These are phyloP conservation scores for Salvia splendens DNA, from an alignment of 257 asterid species.

Conservation along the genomic window DNA sequence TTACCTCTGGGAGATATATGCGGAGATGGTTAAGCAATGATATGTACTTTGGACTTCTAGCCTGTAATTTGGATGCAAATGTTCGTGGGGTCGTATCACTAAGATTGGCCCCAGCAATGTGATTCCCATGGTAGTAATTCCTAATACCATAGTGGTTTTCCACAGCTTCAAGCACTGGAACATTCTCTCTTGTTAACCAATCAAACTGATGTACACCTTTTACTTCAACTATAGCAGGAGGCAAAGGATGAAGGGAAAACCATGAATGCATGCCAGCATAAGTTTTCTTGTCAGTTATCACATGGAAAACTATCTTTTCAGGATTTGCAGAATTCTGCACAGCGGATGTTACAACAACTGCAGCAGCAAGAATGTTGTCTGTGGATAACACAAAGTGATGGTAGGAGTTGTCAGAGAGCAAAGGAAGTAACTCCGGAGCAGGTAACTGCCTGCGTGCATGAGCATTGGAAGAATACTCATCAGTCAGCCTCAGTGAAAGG, in stretches of 20 bases:
- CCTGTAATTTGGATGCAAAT: conserved; percentile 93
- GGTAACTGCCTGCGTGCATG: conserved; percentile 96
- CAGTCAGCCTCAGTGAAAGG: conserved; percentile 83
- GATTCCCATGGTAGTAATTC: conserved; percentile 95
- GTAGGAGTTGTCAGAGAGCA: conserved; percentile 84
- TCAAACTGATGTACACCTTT: conserved; percentile 99
- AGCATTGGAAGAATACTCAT: conserved; percentile 96
- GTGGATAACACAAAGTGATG: conserved; percentile 88
- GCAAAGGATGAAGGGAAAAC: conserved; percentile 83
- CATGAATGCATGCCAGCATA: conserved; percentile 99
- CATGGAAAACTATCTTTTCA: conserved; percentile 84
- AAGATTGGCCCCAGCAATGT: conserved; percentile 79
- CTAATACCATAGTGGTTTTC: conserved; percentile 82
- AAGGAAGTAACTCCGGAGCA: conserved; percentile 90
- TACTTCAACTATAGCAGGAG: conserved; percentile 92
- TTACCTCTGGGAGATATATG: conserved; percentile 97
- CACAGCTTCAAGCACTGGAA: conserved; percentile 95
- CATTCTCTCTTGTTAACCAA: conserved; percentile 95
- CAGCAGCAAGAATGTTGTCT: conserved; percentile 94
- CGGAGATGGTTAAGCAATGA: conserved; percentile 97
- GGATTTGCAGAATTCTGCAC: conserved; percentile 74
- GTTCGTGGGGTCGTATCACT: conserved; percentile 80
- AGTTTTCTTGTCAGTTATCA: conserved; percentile 98
- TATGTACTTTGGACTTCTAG: conserved; percentile 93
- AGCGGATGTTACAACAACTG: conserved; percentile 85